Conservation (phyloP, 73 alveolate genomes). For the Stentor roeselii region DNA sequence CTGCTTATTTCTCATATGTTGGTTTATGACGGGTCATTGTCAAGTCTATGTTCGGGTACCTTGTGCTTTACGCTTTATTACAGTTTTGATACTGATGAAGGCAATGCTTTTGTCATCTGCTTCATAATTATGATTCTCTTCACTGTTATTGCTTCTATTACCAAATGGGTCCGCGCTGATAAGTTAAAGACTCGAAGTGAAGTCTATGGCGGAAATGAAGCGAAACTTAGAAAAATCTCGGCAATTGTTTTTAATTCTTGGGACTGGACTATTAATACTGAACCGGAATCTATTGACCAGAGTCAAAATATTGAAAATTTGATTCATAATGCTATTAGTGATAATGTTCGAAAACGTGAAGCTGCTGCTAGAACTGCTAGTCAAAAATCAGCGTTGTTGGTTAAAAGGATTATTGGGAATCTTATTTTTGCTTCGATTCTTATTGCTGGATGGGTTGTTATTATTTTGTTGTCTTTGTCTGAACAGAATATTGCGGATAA, state of each 20-base stretch:
- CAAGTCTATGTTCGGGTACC: constrained; percentile 25
- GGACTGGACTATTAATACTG: constrained; percentile 46
- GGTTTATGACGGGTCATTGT: constrained; percentile 13
- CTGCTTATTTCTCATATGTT: constrained; percentile 27
- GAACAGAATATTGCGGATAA: constrained; percentile 25
- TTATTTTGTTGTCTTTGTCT: constrained; percentile 34
- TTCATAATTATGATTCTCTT: constrained; percentile 27
- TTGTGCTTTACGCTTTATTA: constrained; percentile 51
- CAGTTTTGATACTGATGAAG: constrained; percentile 28
- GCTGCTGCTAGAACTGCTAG: constrained; percentile 42
- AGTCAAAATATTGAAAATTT: constrained; percentile 27
- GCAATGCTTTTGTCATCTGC: constrained; percentile 33
- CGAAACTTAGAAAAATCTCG: constrained; percentile 32
- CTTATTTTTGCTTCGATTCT: constrained; percentile 28
- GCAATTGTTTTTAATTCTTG: constrained; percentile 51
- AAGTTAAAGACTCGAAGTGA: constrained; percentile 29
- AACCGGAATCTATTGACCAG: constrained; percentile 37
- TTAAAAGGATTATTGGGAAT: constrained; percentile 40
- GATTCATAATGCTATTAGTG: constrained; percentile 39
- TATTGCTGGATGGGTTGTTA: constrained; percentile 48
- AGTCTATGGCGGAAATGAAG: constrained; percentile 43
- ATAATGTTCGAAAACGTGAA: constrained; percentile 40
- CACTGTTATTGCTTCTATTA: constrained; percentile 30
- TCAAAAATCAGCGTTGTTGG: constrained; percentile 40
- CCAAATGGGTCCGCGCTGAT: constrained; percentile 49